Conservation (phyloP, 2,329 filamentous ascomycete species). For the Aquanectria penicillioides region DNA sequence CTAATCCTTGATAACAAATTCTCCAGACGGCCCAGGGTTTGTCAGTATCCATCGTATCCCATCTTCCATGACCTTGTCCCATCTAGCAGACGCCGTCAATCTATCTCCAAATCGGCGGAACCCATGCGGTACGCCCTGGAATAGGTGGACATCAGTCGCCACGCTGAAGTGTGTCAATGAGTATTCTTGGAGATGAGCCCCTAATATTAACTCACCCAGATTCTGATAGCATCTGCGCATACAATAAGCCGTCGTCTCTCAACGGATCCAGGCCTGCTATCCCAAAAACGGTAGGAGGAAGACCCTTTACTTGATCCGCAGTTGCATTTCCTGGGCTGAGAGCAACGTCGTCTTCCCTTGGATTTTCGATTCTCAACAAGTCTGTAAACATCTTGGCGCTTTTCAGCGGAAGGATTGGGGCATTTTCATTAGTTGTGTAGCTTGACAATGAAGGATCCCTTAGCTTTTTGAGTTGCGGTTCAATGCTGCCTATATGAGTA, state of each 20-base stretch:
- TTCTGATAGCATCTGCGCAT: slow-evolving; percentile 53
- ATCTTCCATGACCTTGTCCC: slow-evolving; percentile 54
- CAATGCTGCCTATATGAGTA: slow-evolving; percentile 28
- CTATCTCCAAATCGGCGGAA: slow-evolving; percentile 53
- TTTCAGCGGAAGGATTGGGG: slow-evolving; percentile 58
- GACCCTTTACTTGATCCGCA: slow-evolving; percentile 47
- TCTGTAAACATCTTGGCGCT: slow-evolving; percentile 34
- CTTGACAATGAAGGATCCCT: slow-evolving; percentile 52
- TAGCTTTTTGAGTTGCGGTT: slow-evolving; percentile 46
- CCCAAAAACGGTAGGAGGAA: slow-evolving; percentile 57
- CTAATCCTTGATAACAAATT: slow-evolving; percentile 30
- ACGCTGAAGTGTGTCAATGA: slow-evolving; percentile 47
- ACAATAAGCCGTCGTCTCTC: slow-evolving; percentile 60
- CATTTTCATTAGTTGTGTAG: slow-evolving; percentile 55
- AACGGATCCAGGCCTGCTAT: slow-evolving; percentile 59
- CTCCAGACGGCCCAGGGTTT: slow-evolving; percentile 44
- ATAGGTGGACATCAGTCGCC: slow-evolving; percentile 58
- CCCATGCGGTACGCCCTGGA: slow-evolving; percentile 63
- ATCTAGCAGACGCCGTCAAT: slow-evolving; percentile 49
- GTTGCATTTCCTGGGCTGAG: slow-evolving; percentile 49
- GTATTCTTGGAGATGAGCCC: neutral
- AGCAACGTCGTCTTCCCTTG: slow-evolving; percentile 44
- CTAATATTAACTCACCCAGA: slow-evolving; percentile 51
- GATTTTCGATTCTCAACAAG: slow-evolving; percentile 38
- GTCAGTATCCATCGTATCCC: slow-evolving; percentile 55